phyloP scores from a whole-genome alignment of 2,329 filamentous ascomycete species.

The Leptographium flavum region DNA sequence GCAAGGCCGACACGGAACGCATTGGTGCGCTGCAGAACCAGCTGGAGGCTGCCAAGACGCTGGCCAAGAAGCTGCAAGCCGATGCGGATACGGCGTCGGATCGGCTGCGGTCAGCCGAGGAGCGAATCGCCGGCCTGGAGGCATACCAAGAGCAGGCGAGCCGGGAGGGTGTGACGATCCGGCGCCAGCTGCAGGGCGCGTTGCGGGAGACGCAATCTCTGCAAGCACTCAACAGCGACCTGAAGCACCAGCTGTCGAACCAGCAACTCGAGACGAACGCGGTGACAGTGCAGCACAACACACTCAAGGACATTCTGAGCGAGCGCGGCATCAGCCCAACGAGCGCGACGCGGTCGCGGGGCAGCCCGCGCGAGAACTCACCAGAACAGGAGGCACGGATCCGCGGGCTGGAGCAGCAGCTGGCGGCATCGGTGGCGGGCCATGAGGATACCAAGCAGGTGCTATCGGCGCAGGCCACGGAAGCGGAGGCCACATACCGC shows the following conservation, averaged over 20 bases:
- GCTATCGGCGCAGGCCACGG: conserved; percentile 67
- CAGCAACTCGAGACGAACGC: conserved; percentile 93
- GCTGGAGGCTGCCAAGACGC: conserved; percentile 57
- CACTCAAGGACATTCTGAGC: conserved; percentile 79
- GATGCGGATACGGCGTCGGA: conserved; percentile 80
- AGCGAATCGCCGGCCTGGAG: conserved; percentile 90
- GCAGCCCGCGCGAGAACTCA: conserved; percentile 60
- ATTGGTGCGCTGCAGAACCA: conserved; percentile 65
- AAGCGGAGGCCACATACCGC: conserved; percentile 78
- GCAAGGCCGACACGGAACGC: conserved; percentile 46
- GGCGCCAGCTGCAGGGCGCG: conserved; percentile 75
- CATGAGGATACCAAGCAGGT: conserved; percentile 74
- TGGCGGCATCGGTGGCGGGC: conserved; percentile 59
- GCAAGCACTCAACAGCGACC: conserved; percentile 64
- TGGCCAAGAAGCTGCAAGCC: conserved; percentile 79
- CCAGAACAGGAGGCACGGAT: conserved; percentile 57
- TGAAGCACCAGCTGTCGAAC: conserved; percentile 68
- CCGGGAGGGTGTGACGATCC: conserved; percentile 76
- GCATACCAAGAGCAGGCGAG: conserved; percentile 96
- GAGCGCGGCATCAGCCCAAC: conserved; percentile 79
- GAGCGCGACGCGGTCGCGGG: conserved; percentile 55
- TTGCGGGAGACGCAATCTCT: conserved; percentile 74
- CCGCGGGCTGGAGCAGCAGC: conserved; percentile 76
- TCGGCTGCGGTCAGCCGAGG: conserved; percentile 82
- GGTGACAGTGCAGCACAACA: conserved; percentile 78